A percentile compares a stretch with the other conserved stretches of the same genome.
Conservation (phyloP, 352 stramenopile species). For the Globisporangium abappressorium region DNA sequence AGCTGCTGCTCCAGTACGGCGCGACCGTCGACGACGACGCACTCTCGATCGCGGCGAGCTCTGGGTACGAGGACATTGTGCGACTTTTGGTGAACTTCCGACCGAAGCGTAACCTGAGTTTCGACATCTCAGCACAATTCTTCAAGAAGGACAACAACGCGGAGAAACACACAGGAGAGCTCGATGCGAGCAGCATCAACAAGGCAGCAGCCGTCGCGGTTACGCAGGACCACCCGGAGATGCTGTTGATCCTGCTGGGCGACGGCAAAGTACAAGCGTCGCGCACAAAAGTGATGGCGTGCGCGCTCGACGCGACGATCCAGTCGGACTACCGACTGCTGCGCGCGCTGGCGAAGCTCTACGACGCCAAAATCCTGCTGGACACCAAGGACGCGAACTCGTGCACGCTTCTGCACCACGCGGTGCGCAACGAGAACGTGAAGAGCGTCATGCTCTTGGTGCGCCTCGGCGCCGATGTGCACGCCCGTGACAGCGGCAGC, state of each 20-base stretch:
- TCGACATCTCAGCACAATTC: constrained; percentile 24
- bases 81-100: constrained; percentile 30
- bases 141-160: constrained; percentile 16
- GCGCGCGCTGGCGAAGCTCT: constrained; percentile 49
- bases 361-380: constrained; percentile 39
- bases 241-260: constrained; percentile 50
- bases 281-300: constrained; percentile 29
- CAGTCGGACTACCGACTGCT: constrained; percentile 51
- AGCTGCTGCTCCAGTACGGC: constrained; percentile 62
- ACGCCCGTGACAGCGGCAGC: constrained; percentile 52
- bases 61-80: constrained; percentile 42
- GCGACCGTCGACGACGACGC: constrained; percentile 59
- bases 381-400: constrained; percentile 40
- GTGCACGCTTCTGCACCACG: constrained; percentile 62
- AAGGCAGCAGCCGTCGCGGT: constrained; percentile 51
- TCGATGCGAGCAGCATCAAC: constrained; percentile 32
- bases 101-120: constrained; percentile 19
- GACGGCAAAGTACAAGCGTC: constrained; percentile 39
- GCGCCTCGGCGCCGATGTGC: constrained; percentile 58
- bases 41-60: constrained; percentile 39
- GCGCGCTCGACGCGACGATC: constrained; percentile 45
- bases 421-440: constrained; percentile 46
- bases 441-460: constrained; percentile 63
- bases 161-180: constrained; percentile 24
- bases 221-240: constrained; percentile 32